Evolutionary conservation across 495 filamentous ascomycete species (phyloP), one percentile per base, ranked within the genome.

Genomic region (Aspergillus ostianus): DNA sequence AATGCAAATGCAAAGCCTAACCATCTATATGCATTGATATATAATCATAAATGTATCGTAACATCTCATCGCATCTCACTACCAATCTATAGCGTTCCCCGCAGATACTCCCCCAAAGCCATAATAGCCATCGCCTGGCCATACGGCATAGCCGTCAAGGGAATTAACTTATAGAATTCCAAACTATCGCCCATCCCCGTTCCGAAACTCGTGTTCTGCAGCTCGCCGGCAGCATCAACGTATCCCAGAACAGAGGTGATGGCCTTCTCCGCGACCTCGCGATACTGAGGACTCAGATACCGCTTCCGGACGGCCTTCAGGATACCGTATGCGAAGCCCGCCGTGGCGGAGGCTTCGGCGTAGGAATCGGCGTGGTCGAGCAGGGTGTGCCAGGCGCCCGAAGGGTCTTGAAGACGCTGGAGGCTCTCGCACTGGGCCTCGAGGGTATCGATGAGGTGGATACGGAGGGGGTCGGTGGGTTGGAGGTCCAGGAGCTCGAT

Each of bases 111-210:
- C 10, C 81, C 86, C 56, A 90, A 65, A 0, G 84, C 85, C 82
- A 90, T 87, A 30, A 89, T 87, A 2, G 86, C 87, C 88, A 91
- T 90, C 0, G 87, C 86, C 67, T 90, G 88, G 1, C 88, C 88
- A 65, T 90, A 90, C 23, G 87, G 88, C 88, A 91, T 91, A 48
- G 83, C 83, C 0, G 89, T 92, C 6, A 83, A 63, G 0, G 81
- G 81, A 62, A 92, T 90, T 48, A 84, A 75, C 69, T 85, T 84
- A 61, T 92, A 92, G 65, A 88, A 86, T 58, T 90, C 79, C 56
- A 89, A 70, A 13, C 70, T 80, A 57, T 81, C 72, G 1, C 88
- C 88, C 85, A 92, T 90, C 0, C 77, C 84, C 9, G 89, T 92
- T 0, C 89, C 89, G 64, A 90, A 92, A 53, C 87, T 90, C 3